A percentile compares a stretch with the other conserved stretches of the same genome.
Conservation (phyloP, 768 basidiomycete genomes). For the Plicaturopsis crispa region DNA sequence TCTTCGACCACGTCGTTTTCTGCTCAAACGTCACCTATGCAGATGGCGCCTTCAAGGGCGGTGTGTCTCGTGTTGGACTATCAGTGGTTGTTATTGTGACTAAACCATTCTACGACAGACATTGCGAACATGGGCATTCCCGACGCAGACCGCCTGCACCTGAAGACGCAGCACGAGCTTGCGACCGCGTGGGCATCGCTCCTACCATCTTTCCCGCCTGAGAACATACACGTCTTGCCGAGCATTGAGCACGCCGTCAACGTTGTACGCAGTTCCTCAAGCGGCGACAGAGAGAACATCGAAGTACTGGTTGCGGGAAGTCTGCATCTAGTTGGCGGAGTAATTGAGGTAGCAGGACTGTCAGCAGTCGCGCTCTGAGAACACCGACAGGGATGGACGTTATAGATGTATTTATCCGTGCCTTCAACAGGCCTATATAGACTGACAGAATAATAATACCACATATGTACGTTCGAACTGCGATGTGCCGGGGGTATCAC, state of each 20-base stretch:
- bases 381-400: neutral
- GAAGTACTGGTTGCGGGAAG: slow-evolving; percentile 89
- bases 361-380: slow-evolving; percentile 55
- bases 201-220: slow-evolving; percentile 49
- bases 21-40: slow-evolving; percentile 95
- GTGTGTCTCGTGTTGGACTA: slow-evolving; percentile 5
- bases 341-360: slow-evolving; percentile 85
- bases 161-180: slow-evolving; percentile 74
- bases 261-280: slow-evolving; percentile 35
- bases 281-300: slow-evolving; percentile 18
- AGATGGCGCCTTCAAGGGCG: slow-evolving; percentile 85
- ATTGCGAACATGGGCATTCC: slow-evolving; percentile 64
- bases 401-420: neutral
- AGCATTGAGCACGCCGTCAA: slow-evolving; percentile 88
- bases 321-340: slow-evolving; percentile 88
- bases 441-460: neutral
- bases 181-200: slow-evolving; percentile 65
- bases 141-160: slow-evolving; percentile 49
- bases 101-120: slow-evolving; percentile 44
- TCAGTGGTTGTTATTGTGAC: slow-evolving; percentile 4
- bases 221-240: slow-evolving; percentile 69
- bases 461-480: neutral
- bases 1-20: slow-evolving; percentile 87
- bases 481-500: neutral
- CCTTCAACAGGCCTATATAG: neutral